Evolutionary conservation across 2,329 filamentous ascomycete species (phyloP), one percentile per base, ranked within the genome.

Genomic region (Fragosphaeria purpurea): DNA sequence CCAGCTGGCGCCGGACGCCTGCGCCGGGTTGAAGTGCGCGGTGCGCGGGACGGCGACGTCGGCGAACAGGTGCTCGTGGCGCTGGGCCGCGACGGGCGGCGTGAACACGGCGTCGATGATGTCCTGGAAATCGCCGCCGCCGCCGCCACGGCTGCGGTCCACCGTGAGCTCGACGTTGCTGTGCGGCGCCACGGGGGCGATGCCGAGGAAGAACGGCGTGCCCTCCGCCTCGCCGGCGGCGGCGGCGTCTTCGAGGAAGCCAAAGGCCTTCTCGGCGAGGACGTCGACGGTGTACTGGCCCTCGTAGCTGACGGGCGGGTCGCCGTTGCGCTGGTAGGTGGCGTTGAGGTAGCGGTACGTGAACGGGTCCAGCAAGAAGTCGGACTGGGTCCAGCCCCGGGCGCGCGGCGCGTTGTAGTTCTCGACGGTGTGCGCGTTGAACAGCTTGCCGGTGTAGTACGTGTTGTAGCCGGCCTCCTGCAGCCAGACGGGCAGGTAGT

Each of bases 401-500:
- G 76, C 71, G 41, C 66, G 71, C 0, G 82, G 76, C 4, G 70
- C 67, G 59, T 83, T 66, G 60, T 85, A 87, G 52, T 83, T 86
- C 0, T 70, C 59, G 2, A 76, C 68, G 0, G 69, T 76, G 47
- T 86, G 82, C 0, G 74, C 70, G 56, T 88, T 88, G 66, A 84
- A 83, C 5, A 86, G 68, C 60, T 88, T 88, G 12, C 82, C 84
- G 0, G 77, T 79, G 57, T 86, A 87, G 59, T 85, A 86, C 0
- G 83, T 86, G 55, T 78, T 77, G 60, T 86, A 87, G 0, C 82
- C 83, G 0, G 76, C 77, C 5, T 75, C 62, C 56, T 86, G 80
- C 12, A 88, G 64, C 82, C 84, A 88, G 0, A 86, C 61, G 0
- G 83, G 84, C 0, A 87, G 71, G 53, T 83, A 86, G 35, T 82